These are phyloP conservation scores for Daldinia caldariorum DNA, from an alignment of 495 filamentous ascomycete genomes.

Conservation along the genomic window DNA sequence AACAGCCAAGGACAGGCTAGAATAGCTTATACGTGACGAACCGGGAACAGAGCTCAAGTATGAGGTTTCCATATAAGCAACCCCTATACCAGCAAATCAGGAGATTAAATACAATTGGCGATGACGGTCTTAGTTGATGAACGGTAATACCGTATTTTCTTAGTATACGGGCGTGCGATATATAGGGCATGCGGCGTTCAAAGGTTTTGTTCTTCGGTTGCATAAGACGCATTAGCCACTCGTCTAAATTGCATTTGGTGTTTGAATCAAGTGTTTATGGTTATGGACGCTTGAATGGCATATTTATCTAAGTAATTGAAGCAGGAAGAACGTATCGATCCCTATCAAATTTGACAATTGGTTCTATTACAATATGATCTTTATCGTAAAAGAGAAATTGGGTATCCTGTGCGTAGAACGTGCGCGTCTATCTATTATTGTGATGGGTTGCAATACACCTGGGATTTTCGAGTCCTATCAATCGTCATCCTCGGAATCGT, in stretches of 20 bases:
- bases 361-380: constrained; percentile 20
- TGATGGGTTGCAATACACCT: constrained; percentile 3
- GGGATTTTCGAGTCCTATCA: constrained; percentile 12
- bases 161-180: constrained; percentile 25
- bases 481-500: constrained; percentile 26
- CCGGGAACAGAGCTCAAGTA: background rate
- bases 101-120: constrained; percentile 10
- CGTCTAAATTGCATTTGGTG: constrained; percentile 34
- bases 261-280: constrained; percentile 19
- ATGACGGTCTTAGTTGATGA: constrained; percentile 19
- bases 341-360: constrained; percentile 18
- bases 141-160: constrained; percentile 10
- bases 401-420: constrained; percentile 36
- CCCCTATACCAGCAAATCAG: constrained; percentile 6
- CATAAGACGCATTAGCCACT: constrained; percentile 26
- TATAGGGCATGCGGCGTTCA: constrained; percentile 39
- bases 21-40: constrained; percentile 1
- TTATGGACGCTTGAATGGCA: constrained; percentile 3
- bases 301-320: constrained; percentile 13
- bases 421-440: constrained; percentile 8
- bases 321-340: constrained; percentile 16
- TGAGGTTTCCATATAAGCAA: background rate
- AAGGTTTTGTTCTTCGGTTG: constrained; percentile 18
- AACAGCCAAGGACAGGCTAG: background rate
- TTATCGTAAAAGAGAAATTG: constrained; percentile 14